Conservation (phyloP, 805 yeast species). For the Candida dendrica region DNA sequence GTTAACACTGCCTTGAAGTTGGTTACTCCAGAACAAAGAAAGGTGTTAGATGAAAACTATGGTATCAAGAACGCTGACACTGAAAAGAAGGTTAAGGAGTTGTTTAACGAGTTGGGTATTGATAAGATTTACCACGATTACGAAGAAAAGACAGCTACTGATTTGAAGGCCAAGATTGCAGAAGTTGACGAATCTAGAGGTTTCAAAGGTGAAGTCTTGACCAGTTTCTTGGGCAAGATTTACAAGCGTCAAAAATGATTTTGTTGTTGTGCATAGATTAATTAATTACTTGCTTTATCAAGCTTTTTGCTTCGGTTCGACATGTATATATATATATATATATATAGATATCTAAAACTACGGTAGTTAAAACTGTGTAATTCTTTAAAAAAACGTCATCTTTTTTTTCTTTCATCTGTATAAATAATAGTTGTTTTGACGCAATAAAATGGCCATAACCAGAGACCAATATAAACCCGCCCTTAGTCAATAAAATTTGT, state of each 20-base stretch:
- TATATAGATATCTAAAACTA: too few species aligned
- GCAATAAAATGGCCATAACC: too few species aligned
- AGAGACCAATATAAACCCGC: too few species aligned
- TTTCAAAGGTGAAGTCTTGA: conserved; percentile 81
- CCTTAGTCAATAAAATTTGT: too few species aligned
- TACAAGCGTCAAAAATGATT: conserved; percentile 82
- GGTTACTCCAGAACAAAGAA: conserved; percentile 76
- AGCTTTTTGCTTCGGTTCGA: too few species aligned
- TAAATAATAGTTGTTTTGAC: too few species aligned
- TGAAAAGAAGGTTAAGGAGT: conserved; percentile 64
- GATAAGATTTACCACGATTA: conserved; percentile 67
- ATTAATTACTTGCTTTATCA: background rate
- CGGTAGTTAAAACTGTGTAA: background rate
- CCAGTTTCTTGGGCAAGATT: conserved; percentile 79
- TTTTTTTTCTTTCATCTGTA: background rate
- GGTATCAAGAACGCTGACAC: conserved; percentile 70
- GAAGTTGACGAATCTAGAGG: conserved; percentile 84
- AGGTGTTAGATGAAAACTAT: conserved; percentile 76
- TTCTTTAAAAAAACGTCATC: background rate
- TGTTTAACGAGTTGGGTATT: conserved; percentile 69
- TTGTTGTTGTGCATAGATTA: too few species aligned
- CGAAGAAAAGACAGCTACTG: conserved; percentile 69
- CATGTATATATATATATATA: too few species aligned
- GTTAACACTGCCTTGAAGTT: conserved; percentile 84
- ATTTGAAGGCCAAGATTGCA: conserved; percentile 60